Evolutionary conservation across 176 grass and related monocot species (phyloP).

Genomic region (Zea luxurians): DNA sequence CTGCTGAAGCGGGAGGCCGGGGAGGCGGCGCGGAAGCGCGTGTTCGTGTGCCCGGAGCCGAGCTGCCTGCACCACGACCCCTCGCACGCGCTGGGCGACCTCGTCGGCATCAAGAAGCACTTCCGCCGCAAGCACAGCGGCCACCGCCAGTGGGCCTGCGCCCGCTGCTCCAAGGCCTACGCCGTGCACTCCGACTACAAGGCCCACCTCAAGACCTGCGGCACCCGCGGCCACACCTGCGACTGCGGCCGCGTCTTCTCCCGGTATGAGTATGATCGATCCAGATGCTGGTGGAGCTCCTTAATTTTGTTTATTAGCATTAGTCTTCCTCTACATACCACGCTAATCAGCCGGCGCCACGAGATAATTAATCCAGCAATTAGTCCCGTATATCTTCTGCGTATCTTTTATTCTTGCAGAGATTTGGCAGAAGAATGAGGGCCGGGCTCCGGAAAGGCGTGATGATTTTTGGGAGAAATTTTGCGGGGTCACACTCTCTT

Average conservation of each 20-base stretch:
- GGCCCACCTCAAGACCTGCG: constrained; percentile 93
- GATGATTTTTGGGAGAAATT: constrained; percentile 54
- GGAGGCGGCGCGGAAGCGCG: constrained; percentile 63
- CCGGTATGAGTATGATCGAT: constrained; percentile 37
- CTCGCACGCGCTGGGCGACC: constrained; percentile 64
- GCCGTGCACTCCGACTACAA: constrained; percentile 95
- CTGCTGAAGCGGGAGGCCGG: constrained; percentile 64
- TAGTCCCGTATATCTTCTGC: background rate
- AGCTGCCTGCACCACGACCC: constrained; percentile 92
- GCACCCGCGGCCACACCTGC: constrained; percentile 71
- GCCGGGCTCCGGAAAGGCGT: constrained; percentile 41
- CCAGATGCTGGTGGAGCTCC: too few relatives aligned
- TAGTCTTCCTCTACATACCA: background rate
- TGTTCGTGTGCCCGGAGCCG: constrained; percentile 91
- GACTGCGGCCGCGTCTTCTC: constrained; percentile 92
- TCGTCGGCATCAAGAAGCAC: constrained; percentile 91
- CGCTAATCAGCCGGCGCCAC: background rate
- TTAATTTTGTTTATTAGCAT: background rate
- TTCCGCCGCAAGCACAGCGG: constrained; percentile 87
- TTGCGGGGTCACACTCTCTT: constrained; percentile 13
- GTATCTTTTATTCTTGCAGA: constrained; percentile 13
- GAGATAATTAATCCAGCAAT: background rate
- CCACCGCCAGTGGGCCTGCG: constrained; percentile 78
- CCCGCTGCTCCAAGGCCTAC: constrained; percentile 80
- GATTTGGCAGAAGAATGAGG: constrained; percentile 17